Evolutionary conservation across 2,329 filamentous ascomycete species (phyloP).

Genomic region (Botrytis deweyae): DNA sequence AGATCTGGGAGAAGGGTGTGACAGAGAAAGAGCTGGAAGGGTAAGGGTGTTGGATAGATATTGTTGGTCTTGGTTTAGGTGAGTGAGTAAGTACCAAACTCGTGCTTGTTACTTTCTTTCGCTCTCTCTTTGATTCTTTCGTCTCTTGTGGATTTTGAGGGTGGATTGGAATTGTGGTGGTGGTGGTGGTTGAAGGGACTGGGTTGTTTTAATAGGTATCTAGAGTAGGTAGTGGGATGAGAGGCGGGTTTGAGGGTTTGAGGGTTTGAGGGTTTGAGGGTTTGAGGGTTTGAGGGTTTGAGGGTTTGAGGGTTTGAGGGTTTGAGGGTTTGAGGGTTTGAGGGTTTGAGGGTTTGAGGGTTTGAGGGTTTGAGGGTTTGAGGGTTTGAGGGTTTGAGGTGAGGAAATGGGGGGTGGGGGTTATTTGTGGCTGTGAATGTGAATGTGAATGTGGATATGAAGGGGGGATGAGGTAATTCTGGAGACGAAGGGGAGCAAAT

Average conservation of each 20-base stretch:
- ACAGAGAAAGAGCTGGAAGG: neutral
- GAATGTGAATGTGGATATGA: neutral
- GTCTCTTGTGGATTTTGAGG: neutral
- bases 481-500: fast-evolving
- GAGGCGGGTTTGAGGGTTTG: neutral
- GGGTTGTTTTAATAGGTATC: neutral
- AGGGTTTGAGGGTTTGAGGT: neutral
- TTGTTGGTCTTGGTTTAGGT: neutral
- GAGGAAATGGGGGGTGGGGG: neutral
- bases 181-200: neutral
- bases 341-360: neutral
- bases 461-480: neutral
- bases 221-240: neutral
- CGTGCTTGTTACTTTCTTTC: neutral
- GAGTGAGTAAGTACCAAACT: neutral
- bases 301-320: neutral
- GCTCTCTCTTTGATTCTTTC: neutral
- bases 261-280: too few relatives aligned
- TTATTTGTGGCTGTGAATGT: too few relatives aligned
- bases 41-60: neutral
- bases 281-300: neutral
- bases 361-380: neutral
- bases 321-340: neutral
- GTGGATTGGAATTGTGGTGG: too few relatives aligned
- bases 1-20: neutral